Evolutionary conservation across 1,284 basidiomycete species (phyloP).

Genomic region (Trametes polyzona): DNA sequence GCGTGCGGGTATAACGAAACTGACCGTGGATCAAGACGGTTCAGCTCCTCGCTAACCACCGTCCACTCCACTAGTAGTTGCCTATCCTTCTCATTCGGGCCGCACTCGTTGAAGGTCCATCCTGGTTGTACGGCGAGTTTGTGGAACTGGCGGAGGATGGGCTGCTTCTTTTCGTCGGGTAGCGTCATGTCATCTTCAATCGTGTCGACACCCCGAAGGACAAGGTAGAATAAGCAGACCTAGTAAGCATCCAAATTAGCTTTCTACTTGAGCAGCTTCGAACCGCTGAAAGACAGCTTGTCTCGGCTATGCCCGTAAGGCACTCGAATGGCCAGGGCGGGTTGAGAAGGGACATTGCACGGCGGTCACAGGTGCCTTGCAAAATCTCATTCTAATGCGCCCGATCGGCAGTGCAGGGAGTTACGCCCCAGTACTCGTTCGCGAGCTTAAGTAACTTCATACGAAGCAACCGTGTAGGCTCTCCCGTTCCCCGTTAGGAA

Average conservation of each 20-base stretch:
- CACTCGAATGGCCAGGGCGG: too few species aligned
- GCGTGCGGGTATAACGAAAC: not conserved
- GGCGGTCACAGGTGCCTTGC: too few species aligned
- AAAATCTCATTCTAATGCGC: too few species aligned
- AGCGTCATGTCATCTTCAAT: conserved; percentile 99
- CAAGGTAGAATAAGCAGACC: conserved; percentile 96
- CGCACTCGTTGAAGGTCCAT: conserved; percentile 87
- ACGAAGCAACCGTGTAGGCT: too few species aligned
- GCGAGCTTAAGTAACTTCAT: too few species aligned
- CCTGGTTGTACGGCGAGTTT: conserved; percentile 81
- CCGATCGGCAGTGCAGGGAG: too few species aligned
- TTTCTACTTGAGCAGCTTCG: not conserved
- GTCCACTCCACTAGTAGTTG: conserved; percentile 89
- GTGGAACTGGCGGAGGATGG: conserved; percentile 86
- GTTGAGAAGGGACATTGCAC: not conserved
- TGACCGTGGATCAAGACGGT: conserved; percentile 65
- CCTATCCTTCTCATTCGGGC: conserved; percentile 91
- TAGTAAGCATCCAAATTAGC: conserved; percentile 42
- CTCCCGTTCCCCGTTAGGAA: too few species aligned
- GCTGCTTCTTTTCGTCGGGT: conserved; percentile 84
- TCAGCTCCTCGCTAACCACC: conserved; percentile 83
- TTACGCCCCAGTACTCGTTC: too few species aligned
- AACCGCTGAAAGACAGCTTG: not conserved
- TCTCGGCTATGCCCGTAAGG: too few species aligned
- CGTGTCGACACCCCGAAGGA: conserved; percentile 92